Base-by-base conservation (phyloP, 768 basidiomycete species). In the Psilocybe subaeruginosa region DNA sequence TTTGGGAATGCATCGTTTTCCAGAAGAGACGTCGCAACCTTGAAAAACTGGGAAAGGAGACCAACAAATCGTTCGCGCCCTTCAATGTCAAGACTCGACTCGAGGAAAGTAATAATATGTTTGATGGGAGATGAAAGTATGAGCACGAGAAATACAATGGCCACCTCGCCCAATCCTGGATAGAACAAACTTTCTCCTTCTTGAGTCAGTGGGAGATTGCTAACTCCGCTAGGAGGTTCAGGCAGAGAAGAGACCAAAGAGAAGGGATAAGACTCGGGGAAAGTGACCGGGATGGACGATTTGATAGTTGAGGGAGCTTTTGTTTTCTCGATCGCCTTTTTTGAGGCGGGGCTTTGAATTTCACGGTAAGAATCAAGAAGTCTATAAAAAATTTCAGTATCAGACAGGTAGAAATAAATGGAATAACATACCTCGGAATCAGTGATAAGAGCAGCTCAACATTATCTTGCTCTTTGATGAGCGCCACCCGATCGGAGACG, bases 241-340 rank as follows among this genome's bases (percentile, higher is more conserved):
- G 92, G 90, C 23, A 89, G 74, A 33, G 86, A 80, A 0, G 90
- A 80, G 27, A 93, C 68, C 17, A 99, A 80, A 5, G 93, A 89
- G 73, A 97, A 95, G 0, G 97, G 97, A 72, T 98, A 95, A 0
- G 95, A 90, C 64, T 95, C 91, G 0, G 97, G 97, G 76, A 98
- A 98, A 1, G 92, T 90, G 47, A 92, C 87, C 0, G 95, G 95
- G 2, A 83, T 71, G 1, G 78, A 70, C 19, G 87, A 76, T 51
- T 87, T 85, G 29, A 80, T 75, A 2, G 89, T 87, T 2, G 85
- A 80, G 1, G 81, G 79, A 0, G 89, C 82, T 50, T 83, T 85
- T 29, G 82, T 85, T 46, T 85, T 86, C 68, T 91, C 89, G 48
- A 98, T 83, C 1, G 88, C 86, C 56, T 83, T 84, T 43, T 81